Percentiles rank a stretch among this genome's conserved stretches.
These are phyloP conservation scores for Speleostelium caveatum DNA, from an alignment of 78 protist species.

Conservation along the genomic window DNA sequence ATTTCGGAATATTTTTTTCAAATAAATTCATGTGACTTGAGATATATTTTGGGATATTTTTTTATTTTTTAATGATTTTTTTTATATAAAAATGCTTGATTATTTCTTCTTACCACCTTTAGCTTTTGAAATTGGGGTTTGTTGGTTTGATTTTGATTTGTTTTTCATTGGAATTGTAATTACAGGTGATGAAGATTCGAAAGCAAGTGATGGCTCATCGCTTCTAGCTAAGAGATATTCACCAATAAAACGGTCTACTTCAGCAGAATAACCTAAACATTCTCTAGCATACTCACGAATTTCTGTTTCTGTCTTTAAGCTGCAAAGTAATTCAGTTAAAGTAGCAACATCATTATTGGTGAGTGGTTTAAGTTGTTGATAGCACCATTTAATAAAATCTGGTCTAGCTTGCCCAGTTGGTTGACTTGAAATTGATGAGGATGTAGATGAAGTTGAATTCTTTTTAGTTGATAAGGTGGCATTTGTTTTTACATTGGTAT, in stretches of 20 bases:
- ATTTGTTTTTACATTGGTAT: conserved; percentile 9
- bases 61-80: too few species aligned
- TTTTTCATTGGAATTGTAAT: conserved; percentile 65
- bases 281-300: conserved; percentile 68
- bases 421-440: neutral
- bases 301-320: conserved; percentile 55
- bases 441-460: neutral
- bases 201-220: conserved; percentile 64
- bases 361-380: conserved; percentile 65
- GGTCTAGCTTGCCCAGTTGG: conserved; percentile 35
- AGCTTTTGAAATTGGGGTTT: neutral
- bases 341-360: conserved; percentile 64
- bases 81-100: too few species aligned
- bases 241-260: conserved; percentile 37
- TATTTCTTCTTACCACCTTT: neutral
- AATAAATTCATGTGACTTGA: too few species aligned
- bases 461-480: neutral
- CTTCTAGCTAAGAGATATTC: conserved; percentile 65
- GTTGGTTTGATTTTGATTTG: neutral
- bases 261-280: conserved; percentile 59
- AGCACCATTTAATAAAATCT: conserved; percentile 75
- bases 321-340: conserved; percentile 52
- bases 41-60: too few species aligned
- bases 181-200: conserved; percentile 61
- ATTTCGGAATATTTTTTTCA: too few species aligned